Conservation (phyloP, 345 rosid genomes). For the rapeseed (Brassica napus) region DNA sequence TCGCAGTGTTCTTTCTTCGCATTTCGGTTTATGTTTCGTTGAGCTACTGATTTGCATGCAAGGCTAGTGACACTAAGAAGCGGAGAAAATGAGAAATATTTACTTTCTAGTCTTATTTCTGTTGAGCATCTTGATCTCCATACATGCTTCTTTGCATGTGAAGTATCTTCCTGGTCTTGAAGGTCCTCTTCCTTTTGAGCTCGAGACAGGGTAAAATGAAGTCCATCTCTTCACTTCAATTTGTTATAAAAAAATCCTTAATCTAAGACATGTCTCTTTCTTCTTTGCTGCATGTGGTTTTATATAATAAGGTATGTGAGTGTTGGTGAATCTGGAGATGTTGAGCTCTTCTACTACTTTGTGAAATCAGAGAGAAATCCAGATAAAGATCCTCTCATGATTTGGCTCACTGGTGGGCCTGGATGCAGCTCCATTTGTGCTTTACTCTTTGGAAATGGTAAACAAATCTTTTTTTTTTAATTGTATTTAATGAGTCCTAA, state of each 20-base stretch:
- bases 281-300: constrained; percentile 7
- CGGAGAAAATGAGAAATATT: constrained; percentile 18
- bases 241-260: background rate
- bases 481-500: background rate
- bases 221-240: background rate
- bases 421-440: constrained; percentile 59
- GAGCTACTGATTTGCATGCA: background rate
- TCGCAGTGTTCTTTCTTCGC: background rate
- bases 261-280: background rate
- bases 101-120: background rate
- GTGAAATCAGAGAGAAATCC: constrained; percentile 60
- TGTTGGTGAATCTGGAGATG: constrained; percentile 51
- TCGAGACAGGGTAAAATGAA: constrained; percentile 63
- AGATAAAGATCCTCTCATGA: constrained; percentile 52
- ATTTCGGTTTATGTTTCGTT: background rate
- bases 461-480: background rate
- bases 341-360: constrained; percentile 66
- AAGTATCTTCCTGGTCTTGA: constrained; percentile 64
- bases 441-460: constrained; percentile 60
- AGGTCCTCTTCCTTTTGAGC: constrained; percentile 65
- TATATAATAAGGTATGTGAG: constrained; percentile 48
- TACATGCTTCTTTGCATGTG: constrained; percentile 33
- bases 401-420: constrained; percentile 88
- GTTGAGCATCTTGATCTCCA: no score
- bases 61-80: background rate